phyloP scores from a whole-genome alignment of 768 basidiomycete genomes.

The Obba rivulosa region DNA sequence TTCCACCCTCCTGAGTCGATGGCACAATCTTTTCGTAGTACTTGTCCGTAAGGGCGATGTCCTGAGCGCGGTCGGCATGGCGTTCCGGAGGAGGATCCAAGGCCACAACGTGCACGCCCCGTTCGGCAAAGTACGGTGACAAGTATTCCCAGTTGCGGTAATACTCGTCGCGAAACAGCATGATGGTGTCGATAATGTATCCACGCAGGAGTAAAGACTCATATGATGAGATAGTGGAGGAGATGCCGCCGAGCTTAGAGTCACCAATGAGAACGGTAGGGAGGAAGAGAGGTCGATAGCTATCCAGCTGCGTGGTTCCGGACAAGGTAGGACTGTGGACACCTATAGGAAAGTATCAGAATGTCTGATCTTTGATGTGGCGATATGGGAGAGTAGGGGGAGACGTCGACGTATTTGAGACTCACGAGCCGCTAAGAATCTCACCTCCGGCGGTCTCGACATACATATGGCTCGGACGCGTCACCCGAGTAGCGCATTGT shows the following conservation, averaged over 20 bases:
- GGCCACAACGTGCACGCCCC: slow-evolving; percentile 50
- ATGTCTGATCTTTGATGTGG: background rate
- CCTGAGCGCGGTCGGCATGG: slow-evolving; percentile 35
- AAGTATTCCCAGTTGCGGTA: slow-evolving; percentile 89
- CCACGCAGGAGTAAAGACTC: slow-evolving; percentile 89
- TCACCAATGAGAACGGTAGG: slow-evolving; percentile 88
- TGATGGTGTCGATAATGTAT: slow-evolving; percentile 77
- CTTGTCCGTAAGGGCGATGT: slow-evolving; percentile 49
- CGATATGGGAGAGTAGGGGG: background rate
- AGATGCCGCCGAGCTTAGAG: slow-evolving; percentile 88
- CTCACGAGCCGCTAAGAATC: slow-evolving; percentile 18
- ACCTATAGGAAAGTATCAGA: slow-evolving; percentile 39
- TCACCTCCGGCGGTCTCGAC: slow-evolving; percentile 95
- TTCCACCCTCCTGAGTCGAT: slow-evolving; percentile 26
- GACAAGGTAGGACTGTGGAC: slow-evolving; percentile 88
- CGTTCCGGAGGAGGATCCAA: slow-evolving; percentile 56
- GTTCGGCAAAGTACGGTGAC: slow-evolving; percentile 69
- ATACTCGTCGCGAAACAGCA: slow-evolving; percentile 82
- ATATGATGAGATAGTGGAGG: slow-evolving; percentile 86
- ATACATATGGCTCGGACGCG: slow-evolving; percentile 54
- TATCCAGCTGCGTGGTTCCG: slow-evolving; percentile 78
- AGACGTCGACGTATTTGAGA: background rate
- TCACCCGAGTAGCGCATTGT: slow-evolving; percentile 35
- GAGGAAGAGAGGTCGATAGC: slow-evolving; percentile 80
- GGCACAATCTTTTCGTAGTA: slow-evolving; percentile 62